Base-by-base conservation (phyloP, 495 filamentous ascomycete species). In the Hypoxylon perforatum region DNA sequence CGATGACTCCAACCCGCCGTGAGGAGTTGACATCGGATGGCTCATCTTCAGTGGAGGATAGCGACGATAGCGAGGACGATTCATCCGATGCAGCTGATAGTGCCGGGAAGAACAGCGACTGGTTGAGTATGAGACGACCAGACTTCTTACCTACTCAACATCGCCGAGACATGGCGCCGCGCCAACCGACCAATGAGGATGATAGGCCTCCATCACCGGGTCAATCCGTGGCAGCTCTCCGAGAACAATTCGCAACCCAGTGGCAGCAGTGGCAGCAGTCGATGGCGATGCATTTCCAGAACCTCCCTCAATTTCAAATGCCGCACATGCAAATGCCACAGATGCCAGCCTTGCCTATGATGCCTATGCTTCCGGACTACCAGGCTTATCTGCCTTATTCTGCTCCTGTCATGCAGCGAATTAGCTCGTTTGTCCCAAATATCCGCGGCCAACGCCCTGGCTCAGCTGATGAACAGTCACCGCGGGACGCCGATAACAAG, bases 261-360 rank as follows among this genome's bases (percentile, higher is more conserved):
- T 85, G 95, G 67, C 90, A 94, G 52, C 88, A 93, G 36, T 82
- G 93, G 63, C 92, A 94, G 66, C 88, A 93, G 64, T 86, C 82
- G 14, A 85, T 91, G 73, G 50, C 67, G 15, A 62, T 76, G 53
- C 77, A 77, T 44, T 52, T 81, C 10, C 78, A 77, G 52, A 75
- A 78, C 39, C 51, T 77, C 22, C 63, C 62, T 54, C 80, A 88
- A 21, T 80, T 88, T 65, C 89, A 86, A 21, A 85, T 92, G 74
- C 89, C 90, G 15, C 88, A 88, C 52, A 80, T 92, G 28, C 89
- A 89, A 51, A 81, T 93, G 35, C 82, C 83, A 35, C 75, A 82
- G 35, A 81, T 86, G 71, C 89, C 87, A 39, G 81, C 81, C 38
- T 72, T 72, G 41, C 80, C 81, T 4, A 74, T 73, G 15, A 80